Percentiles rank a stretch among this genome's conserved stretches.
Conservation (phyloP, 352 stramenopile species). For the Elongisporangium prolatum region DNA sequence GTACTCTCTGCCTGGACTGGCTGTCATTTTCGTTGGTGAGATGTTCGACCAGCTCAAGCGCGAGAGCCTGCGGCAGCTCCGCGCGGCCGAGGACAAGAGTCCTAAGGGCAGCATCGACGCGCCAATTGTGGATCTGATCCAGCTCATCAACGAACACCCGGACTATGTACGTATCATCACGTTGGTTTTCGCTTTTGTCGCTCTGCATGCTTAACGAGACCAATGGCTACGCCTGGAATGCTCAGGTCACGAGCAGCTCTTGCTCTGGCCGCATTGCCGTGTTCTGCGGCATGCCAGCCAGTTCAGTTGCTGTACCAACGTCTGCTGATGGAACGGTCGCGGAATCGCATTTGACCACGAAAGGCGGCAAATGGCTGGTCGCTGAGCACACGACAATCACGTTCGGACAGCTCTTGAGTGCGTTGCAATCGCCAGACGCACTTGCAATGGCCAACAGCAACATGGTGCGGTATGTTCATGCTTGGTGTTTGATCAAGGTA, state of each 20-base stretch:
- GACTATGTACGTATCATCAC: conserved; percentile 59
- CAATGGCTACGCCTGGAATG: neutral
- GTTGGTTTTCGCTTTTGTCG: conserved; percentile 1
- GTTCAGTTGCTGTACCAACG: neutral
- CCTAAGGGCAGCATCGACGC: conserved; percentile 90
- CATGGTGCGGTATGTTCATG: conserved; percentile 35
- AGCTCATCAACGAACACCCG: conserved; percentile 75
- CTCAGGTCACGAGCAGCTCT: conserved; percentile 86
- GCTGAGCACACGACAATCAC: conserved; percentile 75
- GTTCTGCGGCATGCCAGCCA: conserved; percentile 60
- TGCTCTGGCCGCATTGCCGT: conserved; percentile 89
- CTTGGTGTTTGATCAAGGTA: neutral
- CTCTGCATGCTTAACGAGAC: neutral
- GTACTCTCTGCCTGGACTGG: neutral
- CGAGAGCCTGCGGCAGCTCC: conserved; percentile 82
- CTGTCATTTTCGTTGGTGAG: neutral
- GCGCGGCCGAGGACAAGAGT: conserved; percentile 83
- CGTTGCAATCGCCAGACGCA: conserved; percentile 35
- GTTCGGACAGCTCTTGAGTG: conserved; percentile 53
- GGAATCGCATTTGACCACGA: conserved; percentile 69
- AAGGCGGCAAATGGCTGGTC: conserved; percentile 87
- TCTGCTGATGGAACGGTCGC: neutral
- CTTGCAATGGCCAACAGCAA: conserved; percentile 33
- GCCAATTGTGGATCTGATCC: conserved; percentile 86
- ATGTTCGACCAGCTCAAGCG: conserved; percentile 85